Evolutionary conservation across 2,329 filamentous ascomycete genomes (phyloP), one percentile per base, ranked within the genome.

Genomic region (Moelleriella libera): DNA sequence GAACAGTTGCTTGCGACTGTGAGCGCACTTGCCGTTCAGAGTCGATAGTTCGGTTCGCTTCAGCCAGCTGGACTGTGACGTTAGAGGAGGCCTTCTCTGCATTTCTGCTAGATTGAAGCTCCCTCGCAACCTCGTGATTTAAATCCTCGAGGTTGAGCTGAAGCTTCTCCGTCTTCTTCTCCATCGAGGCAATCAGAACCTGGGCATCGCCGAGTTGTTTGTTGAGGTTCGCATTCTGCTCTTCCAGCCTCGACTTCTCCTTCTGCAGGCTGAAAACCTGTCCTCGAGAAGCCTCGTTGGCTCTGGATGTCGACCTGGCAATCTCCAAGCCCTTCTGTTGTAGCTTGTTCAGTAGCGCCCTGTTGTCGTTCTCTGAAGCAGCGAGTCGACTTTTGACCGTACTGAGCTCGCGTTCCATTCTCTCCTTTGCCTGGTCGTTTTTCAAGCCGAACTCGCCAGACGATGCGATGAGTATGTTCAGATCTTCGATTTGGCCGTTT

Each of bases 271-370:
- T 80, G 40, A 78, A 65, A 44, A 96, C 71, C 54, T 92, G 85
- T 2, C 82, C 75, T 39, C 89, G 82, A 44, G 88, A 86, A 32
- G 81, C 85, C 55, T 97, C 90, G 51, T 78, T 88, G 31, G 85
- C 90, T 50, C 83, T 83, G 5, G 89, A 94, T 50, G 80, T 87
- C 0, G 90, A 92, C 43, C 92, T 80, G 41, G 90, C 90, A 62
- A 98, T 94, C 60, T 98, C 90, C 6, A 98, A 75, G 31, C 94
- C 92, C 70, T 97, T 97, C 59, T 97, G 90, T 58, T 97, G 90
- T 14, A 98, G 75, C 65, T 97, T 97, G 68, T 96, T 97, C 54
- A 97, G 75, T n/a, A 98, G 71, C 5, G 88, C 83, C 46, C 88
- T 83, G 58, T 97, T 97, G 66, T 97, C 90, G 57, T 97, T 96